Base-by-base conservation (phyloP, 169 alveolate species). In the Cryptosporidium ubiquitum region DNA sequence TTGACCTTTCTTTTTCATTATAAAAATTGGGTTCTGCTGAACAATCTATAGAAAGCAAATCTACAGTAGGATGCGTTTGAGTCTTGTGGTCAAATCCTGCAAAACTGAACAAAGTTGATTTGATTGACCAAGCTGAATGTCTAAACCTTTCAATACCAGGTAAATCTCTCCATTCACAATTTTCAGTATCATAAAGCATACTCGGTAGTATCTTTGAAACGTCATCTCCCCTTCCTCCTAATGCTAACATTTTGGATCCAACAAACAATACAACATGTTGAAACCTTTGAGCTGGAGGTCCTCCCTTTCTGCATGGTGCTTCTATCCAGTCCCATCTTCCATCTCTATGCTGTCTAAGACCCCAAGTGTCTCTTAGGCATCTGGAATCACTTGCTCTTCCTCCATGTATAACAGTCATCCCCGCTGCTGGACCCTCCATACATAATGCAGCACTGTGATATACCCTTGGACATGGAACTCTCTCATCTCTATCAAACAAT, bases 321-420 rank as follows among this genome's bases (percentile, higher is more conserved):
- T 95, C 98, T 40, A 99, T 99, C 99, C 99, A 99, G 92, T 99
- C 99, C 99, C 99, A 99, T 69, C 99, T 96, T 18, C 99, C 99
- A 91, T 99, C 99, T 75, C 99, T 95, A 91, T 98, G 99, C 91
- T 98, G 98, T 91, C 99, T 96, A 44, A 98, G 94, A 12, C 99
- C 99, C 99, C 99, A 99, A 18, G 98, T 95, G 91, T 99, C 99
- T 91, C 96, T 97, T 89, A 98, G 92, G 3, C 99, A 98, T 84
- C 93, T 91, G 92, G 95, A 94, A 85, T 98, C 99, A 26, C 96
- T 94, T 29, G 98, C 95, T 85, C 99, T 92, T 35, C 99, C 99
- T 33, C 99, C 99, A 92, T 97, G 98, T 42, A 97, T 95, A 14
- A 98, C 99, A 93, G 98, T 97, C 99, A 99, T 99, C 42, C 99